Evolutionary conservation across 176 grass and related monocot genomes (phyloP), one percentile per base, ranked within the genome.

Genomic region (Eragrostis nindensis): DNA sequence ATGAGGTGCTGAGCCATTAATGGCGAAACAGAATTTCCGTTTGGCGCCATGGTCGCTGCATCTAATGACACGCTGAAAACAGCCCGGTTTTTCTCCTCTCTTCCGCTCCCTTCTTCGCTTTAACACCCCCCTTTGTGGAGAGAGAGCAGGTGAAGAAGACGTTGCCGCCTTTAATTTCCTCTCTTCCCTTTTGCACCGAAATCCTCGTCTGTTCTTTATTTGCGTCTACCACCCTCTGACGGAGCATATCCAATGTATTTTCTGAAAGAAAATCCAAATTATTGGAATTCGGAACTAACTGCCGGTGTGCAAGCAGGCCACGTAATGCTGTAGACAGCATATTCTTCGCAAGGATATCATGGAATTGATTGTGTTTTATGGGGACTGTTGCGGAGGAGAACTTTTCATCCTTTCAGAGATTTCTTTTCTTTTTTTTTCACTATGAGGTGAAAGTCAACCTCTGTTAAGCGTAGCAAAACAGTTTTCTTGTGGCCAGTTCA

Each of bases 1-100:
- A 11, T 61, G 17, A 39, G 43, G 36, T 69, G 50, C 55, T 53
- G 49, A 66, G 32, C 85, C 80, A 89, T 92, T 89, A 83, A 92
- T 89, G 90, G 90, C 75, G 83, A 80, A 89, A 92, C 80, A 74
- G 76, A 89, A 70, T 90, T 89, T 92, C 90, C 27, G 86, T 92
- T 92, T 83, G 88, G 73, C 78, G 81, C 88, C 88, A 90, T 90
- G 87, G 78, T 66, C 66, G 10, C 87, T 78, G 88, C 79, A 82
- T 73, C 88, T 90, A 90, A 86, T 86, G 83, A 68, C 30, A 54
- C 62, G 25, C 39, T 62, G 66, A 83, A 85, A 83, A 83, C 80
- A 87, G 78, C 73, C 79, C 89, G 71, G 62, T 80, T 84, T 84
- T 63, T 82, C 78, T 70, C 36, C 69, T 46, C 80, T 49, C 74